Evolutionary conservation across 192 early-diverging fungal genomes (phyloP), one percentile per base, ranked within the genome.

Genomic region (Podila epicladia): DNA sequence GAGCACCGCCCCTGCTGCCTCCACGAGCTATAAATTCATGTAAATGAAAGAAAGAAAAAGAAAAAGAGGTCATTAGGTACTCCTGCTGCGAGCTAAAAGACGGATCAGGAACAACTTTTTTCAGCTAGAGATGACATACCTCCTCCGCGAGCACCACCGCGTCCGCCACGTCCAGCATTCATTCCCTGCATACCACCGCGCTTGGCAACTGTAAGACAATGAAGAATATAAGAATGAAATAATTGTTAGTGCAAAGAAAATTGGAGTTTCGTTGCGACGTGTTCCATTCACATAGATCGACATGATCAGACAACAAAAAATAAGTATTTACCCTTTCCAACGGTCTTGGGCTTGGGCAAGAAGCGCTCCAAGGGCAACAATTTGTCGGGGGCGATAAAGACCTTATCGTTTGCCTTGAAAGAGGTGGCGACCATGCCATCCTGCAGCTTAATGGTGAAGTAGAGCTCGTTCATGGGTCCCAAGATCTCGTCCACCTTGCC

Each of bases 401-500:
- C 95, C 82, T 93, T 95, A 82, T 98, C 97, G 45, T 93, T 84
- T 41, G 77, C 65, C 85, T 97, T 96, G 89, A 98, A 99, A n/a
- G 92, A 94, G 20, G 88, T 90, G 6, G 97, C 96, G 31, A 94
- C 89, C 67, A 98, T 93, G 64, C 96, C 96, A 58, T 96, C 95
- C 74, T 95, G 90, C 67, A 97, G 87, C 91, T 98, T 98, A 60
- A 99, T 96, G 22, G 98, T 97, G 79, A 99, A 99, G 77, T 90
- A 97, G 29, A 99, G 95, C 80, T 99, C 95, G 87, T 96, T 98
- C 84, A 99, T 90, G 41, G 97, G 97, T 15, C 98, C 98, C 35
- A 99, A 88, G 71, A 99, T 98, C 84, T 99, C 98, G 69, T 99
- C 98, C 7, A 99, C 97, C 80, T 99, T 98, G 75, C 98, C 98